Conservation (phyloP, 768 basidiomycete species). For the Flagelloscypha sp. region DNA sequence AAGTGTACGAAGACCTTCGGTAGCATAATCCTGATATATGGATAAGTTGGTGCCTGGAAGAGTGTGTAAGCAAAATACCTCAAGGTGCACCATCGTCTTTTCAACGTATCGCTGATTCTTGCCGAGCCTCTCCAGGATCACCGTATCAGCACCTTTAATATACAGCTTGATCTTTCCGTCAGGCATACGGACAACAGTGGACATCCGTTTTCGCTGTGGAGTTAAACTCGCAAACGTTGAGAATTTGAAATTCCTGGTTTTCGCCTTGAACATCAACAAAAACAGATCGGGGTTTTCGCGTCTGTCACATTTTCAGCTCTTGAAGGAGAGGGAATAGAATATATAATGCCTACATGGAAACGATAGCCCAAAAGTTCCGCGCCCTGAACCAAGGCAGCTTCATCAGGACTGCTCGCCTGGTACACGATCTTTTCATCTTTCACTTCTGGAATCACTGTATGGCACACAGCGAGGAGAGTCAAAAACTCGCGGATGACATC, state of each 20-base stretch:
- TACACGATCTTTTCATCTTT: slow-evolving; percentile 84
- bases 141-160: slow-evolving; percentile 96
- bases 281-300: slow-evolving; percentile 91
- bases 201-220: slow-evolving; percentile 98
- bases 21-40: slow-evolving; percentile 75
- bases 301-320: slow-evolving; percentile 36
- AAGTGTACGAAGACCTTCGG: slow-evolving; percentile 93
- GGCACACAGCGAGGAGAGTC: slow-evolving; percentile 86
- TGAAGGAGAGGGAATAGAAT: background rate
- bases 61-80: slow-evolving; percentile 39
- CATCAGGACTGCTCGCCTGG: slow-evolving; percentile 96
- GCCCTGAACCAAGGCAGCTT: slow-evolving; percentile 91
- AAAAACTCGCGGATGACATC: slow-evolving; percentile 65
- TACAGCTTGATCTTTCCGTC: slow-evolving; percentile 91
- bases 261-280: slow-evolving; percentile 76
- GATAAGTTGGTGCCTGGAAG: background rate
- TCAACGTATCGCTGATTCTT: slow-evolving; percentile 81
- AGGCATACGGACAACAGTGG: slow-evolving; percentile 80
- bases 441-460: slow-evolving; percentile 95
- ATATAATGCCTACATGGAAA: slow-evolving; percentile 66
- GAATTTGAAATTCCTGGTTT: slow-evolving; percentile 74
- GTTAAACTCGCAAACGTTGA: slow-evolving; percentile 99
- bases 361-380: slow-evolving; percentile 89
- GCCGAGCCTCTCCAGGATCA: slow-evolving; percentile 88
- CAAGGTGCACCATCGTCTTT: slow-evolving; percentile 80